Conservation (phyloP, 495 filamentous ascomycete genomes). For the Halenospora varia region DNA sequence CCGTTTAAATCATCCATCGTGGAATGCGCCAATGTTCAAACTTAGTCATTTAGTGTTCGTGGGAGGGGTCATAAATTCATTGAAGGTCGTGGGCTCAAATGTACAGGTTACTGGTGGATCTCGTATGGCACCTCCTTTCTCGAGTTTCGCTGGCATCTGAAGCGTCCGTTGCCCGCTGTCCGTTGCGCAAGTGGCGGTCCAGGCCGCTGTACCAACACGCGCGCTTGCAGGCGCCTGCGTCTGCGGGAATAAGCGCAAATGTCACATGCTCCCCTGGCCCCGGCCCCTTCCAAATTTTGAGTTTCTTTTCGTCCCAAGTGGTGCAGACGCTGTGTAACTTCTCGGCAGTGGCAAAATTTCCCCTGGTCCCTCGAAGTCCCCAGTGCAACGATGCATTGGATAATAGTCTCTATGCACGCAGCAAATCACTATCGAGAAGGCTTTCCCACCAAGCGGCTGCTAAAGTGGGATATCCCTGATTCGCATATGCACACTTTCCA, state of each 20-base stretch:
- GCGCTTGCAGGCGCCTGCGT: too few relatives aligned
- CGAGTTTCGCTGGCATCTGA: neutral
- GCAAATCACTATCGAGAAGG: too few relatives aligned
- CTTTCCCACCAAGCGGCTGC: too few relatives aligned
- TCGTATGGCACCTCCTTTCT: neutral
- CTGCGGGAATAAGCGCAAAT: too few relatives aligned
- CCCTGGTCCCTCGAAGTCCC: neutral
- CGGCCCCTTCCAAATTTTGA: too few relatives aligned
- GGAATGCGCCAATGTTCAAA: neutral
- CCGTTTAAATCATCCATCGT: slow-evolving; percentile 53
- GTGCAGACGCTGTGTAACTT: neutral
- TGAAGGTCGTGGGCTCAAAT: neutral
- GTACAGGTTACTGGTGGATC: neutral
- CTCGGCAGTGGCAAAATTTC: neutral
- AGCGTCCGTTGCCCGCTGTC: too few relatives aligned
- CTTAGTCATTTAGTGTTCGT: neutral
- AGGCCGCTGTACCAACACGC: neutral
- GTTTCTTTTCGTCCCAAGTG: too few relatives aligned
- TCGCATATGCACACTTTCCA: neutral
- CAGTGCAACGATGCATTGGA: neutral
- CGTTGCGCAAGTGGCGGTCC: neutral
- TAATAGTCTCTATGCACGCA: too few relatives aligned
- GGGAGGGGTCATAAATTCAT: slow-evolving; percentile 14
- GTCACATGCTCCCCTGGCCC: too few relatives aligned
- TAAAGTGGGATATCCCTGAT: neutral